phyloP scores from a whole-genome alignment of 768 basidiomycete species.

The Mycena chlorophos region DNA sequence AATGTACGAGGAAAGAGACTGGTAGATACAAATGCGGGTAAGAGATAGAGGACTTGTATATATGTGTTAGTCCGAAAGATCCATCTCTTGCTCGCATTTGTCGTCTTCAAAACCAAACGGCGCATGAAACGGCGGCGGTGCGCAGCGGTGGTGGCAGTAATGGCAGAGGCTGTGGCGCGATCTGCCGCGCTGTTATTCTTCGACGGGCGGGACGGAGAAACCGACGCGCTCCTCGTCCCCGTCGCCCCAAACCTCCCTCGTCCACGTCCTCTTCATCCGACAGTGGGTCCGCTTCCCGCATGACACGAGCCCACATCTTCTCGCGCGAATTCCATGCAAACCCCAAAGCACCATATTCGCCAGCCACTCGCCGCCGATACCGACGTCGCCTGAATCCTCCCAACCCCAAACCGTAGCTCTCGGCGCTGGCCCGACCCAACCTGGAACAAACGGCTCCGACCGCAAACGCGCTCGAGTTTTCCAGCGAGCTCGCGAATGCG shows the following conservation, averaged over 20 bases:
- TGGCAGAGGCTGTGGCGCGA: slow-evolving; percentile 3
- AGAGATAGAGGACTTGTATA: too few species aligned
- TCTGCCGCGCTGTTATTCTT: slow-evolving; percentile 16
- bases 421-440: slow-evolving; percentile 14
- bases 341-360: slow-evolving; percentile 69
- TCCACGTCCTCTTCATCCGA: slow-evolving; percentile 37
- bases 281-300: slow-evolving; percentile 34
- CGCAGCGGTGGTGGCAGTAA: background rate
- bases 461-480: slow-evolving; percentile 55
- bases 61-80: slow-evolving; percentile 36
- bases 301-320: slow-evolving; percentile 47
- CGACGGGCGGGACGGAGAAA: slow-evolving; percentile 8
- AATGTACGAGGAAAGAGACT: too few species aligned
- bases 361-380: slow-evolving; percentile 46
- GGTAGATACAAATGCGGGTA: too few species aligned
- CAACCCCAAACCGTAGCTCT: slow-evolving; percentile 49
- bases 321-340: slow-evolving; percentile 56
- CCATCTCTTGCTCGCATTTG: slow-evolving; percentile 32
- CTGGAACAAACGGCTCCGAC: slow-evolving; percentile 14
- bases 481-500: slow-evolving; percentile 41
- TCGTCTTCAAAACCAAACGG: slow-evolving; percentile 3
- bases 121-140: too few species aligned
- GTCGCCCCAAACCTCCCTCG: slow-evolving; percentile 26
- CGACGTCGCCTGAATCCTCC: slow-evolving; percentile 35
- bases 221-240: slow-evolving; percentile 11